Evolutionary conservation across 1,139 yeast species (phyloP), one percentile per base, ranked within the genome.

Genomic region (Pichia inconspicua): DNA sequence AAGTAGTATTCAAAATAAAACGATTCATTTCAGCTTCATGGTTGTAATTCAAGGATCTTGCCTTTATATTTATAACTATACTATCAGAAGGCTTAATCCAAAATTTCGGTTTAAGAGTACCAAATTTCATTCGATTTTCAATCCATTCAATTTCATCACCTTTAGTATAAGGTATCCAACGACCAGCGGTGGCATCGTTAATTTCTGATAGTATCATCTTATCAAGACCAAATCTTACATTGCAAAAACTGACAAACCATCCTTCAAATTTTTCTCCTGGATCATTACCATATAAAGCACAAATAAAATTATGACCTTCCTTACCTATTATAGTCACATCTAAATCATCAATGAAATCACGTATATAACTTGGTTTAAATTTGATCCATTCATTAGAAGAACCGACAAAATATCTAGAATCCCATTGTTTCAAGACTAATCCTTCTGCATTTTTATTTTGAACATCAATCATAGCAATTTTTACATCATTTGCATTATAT

Each of bases 361-460:
- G 84, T 50, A 89, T 69, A 62, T 89, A 90, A 56, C 90, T 96
- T 0, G 97, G 97, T 63, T 92, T 92, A 2, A 90, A 77, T 60
- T 92, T 92, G 28, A 87, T 70, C 96, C 97, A 90, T 22, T 72
- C 68, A 30, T 74, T 73, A 42, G 74, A 73, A 43, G 73, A 74
- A 22, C 80, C 89, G 14, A 85, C 72, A 6, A 67, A 63, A 63
- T 92, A 92, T 22, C 65, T 68, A 15, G 85, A 75, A 7, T 69
- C 66, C 0, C 81, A 76, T 53, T 81, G 76, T 60, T 92, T 92
- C 35, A 92, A 67, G 50, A 92, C 77, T 8, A 92, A 68, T 0
- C 98, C 98, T 66, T 92, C 98, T 22, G 89, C 77, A 40, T 85
- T 75, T 36, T 71, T 71, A 4, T 74, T 71, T 2, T 89, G 78